Evolutionary conservation across 2,329 filamentous ascomycete genomes (phyloP), one percentile per base, ranked within the genome.

Genomic region (Clarireedia hainanense): DNA sequence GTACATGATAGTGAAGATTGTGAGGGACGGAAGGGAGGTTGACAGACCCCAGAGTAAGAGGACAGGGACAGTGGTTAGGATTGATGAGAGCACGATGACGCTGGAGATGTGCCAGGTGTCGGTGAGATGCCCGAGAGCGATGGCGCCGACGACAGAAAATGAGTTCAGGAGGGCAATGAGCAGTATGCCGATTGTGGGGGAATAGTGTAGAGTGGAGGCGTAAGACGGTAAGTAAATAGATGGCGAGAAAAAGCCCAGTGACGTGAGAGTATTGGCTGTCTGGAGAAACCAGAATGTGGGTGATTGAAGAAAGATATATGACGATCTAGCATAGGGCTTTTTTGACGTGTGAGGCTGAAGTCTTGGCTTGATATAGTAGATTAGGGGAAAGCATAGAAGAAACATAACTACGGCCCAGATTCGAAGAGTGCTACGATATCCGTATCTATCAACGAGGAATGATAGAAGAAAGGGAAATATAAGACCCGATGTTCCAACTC

Each of bases 31-130:
- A 6, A 75, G 66, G 0, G 71, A 70, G 1, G 69, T 71, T 3
- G 75, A 74, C 15, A 82, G 64, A 0, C 80, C 81, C 81, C 81
- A 84, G 26, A 83, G 67, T 0, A 80, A 63, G 37, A 83, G 73
- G 0, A 76, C 74, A 0, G 76, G 73, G 0, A 79, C 50, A 0
- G 74, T 72, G 0, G 79, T 77, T 1, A 75, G 73, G 2, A 78
- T 56, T 0, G 76, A 74, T 0, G 78, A 80, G 12, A 83, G 73
- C 5, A 73, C 63, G 1, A 78, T 73, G n/a, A 77, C 73, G 5
- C 76, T 69, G 30, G 68, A 68, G n/a, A 74, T 65, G 45, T 68
- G 67, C 17, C 71, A 66, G 45, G 70, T 70, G 61, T 83, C 79
- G n/a, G 72, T 74, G 14, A 67, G 57, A 10, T 46, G n/a, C 23